Percentiles rank a stretch among this genome's conserved stretches.
Evolutionary conservation across 441 rosid genomes (phyloP).

Genomic region (Populus hybrid): DNA sequence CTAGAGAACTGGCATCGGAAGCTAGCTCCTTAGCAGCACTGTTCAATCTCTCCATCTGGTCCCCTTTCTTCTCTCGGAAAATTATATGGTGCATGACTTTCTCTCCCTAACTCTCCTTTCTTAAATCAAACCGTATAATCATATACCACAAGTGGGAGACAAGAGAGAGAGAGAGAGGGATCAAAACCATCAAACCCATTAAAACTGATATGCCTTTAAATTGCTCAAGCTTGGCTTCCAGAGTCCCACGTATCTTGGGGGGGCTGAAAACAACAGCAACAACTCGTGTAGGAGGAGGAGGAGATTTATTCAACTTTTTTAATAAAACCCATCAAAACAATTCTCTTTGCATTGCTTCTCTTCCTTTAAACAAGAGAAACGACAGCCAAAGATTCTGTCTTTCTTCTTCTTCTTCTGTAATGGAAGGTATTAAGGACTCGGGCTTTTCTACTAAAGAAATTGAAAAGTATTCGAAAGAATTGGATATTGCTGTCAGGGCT

Average conservation of each 20-base stretch:
- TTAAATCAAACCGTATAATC: neutral
- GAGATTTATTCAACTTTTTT: neutral
- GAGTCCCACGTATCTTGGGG: constrained; percentile 7
- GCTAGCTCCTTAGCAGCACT: too few species aligned
- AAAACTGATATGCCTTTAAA: constrained; percentile 45
- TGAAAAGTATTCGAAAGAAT: constrained; percentile 38
- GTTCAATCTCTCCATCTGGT: too few species aligned
- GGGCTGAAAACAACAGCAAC: neutral
- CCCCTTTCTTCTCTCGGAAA: too few species aligned
- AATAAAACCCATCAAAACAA: constrained; percentile 7
- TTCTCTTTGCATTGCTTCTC: constrained; percentile 19
- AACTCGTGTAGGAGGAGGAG: neutral
- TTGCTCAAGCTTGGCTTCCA: constrained; percentile 28
- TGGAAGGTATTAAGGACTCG: constrained; percentile 30
- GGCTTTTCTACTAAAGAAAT: constrained; percentile 17
- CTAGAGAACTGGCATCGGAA: too few species aligned
- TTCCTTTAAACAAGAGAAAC: constrained; percentile 23
- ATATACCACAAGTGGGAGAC: neutral
- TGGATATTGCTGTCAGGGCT: constrained; percentile 57
- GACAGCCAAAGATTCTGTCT: constrained; percentile 10
- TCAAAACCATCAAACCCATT: neutral
- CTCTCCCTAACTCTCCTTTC: neutral
- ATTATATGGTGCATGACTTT: neutral
- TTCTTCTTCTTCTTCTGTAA: constrained; percentile 26
- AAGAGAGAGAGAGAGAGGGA: too few species aligned